These are phyloP conservation scores for Musa beccarii DNA, from an alignment of 176 grass and related monocot species.

Conservation along the genomic window DNA sequence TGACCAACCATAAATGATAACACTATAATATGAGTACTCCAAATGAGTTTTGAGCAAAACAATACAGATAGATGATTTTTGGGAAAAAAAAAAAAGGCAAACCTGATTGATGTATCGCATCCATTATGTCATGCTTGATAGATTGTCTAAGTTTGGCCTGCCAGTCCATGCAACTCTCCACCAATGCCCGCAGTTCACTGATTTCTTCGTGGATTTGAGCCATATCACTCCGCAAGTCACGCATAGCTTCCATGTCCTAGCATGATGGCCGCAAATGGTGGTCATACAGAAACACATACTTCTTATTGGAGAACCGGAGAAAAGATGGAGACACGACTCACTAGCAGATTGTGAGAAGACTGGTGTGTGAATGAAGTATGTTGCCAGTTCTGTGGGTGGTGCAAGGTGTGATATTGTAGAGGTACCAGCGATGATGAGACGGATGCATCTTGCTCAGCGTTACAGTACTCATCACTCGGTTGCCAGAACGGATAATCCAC, in stretches of 20 bases:
- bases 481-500: constrained; percentile 46
- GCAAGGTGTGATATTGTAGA: constrained; percentile 32
- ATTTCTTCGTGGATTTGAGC: constrained; percentile 85
- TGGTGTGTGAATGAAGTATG: constrained; percentile 42
- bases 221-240: constrained; percentile 58
- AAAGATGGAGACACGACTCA: constrained; percentile 25
- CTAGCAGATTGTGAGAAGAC: constrained; percentile 37
- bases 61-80: background rate
- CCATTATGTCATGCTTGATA: constrained; percentile 71
- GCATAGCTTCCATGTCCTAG: constrained; percentile 51
- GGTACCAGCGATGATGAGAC: constrained; percentile 49
- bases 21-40: background rate
- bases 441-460: constrained; percentile 39
- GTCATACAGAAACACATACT: background rate
- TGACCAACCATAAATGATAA: background rate
- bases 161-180: constrained; percentile 92
- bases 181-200: constrained; percentile 65
- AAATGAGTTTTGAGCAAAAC: background rate
- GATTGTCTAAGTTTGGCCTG: constrained; percentile 70
- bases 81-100: background rate
- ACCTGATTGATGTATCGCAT: constrained; percentile 77
- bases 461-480: constrained; percentile 39
- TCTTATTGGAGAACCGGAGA: background rate
- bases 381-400: constrained; percentile 50
- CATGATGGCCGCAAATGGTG: constrained; percentile 16